Evolutionary conservation across 179 eudicot genomes (phyloP), one percentile per base, ranked within the genome.

Genomic region (Heliamphora pulchella): DNA sequence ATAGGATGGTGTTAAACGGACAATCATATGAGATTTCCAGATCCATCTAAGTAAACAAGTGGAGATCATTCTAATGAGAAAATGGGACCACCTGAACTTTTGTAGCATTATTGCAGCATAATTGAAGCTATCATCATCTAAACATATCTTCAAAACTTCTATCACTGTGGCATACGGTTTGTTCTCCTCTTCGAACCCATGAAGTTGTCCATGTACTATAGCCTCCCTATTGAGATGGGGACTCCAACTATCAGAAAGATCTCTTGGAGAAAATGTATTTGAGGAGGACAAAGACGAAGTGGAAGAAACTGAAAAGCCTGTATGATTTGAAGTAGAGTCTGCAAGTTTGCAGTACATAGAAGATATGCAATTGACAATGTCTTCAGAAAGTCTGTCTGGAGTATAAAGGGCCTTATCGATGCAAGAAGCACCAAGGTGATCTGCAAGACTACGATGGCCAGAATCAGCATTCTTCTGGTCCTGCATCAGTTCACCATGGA

Each of bases 381-480:
- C 87, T 80, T 87, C 89, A 41, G 91, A 89, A 71, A 89, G 88
- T 61, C 82, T 81, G 73, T 86, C 86, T 2, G 91, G 90, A 82
- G 77, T 68, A 61, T 43, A 57, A 39, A 57, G 59, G 74, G 79
- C 81, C 31, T 83, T 43, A 72, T 85, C 84, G 53, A 80, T 72
- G 68, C 75, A 54, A 79, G 89, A 83, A 76, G 82, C 74, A 46
- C 85, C 85, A 68, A 89, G 84, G 80, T 89, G 88, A 73, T 89
- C 86, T 2, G 87, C 90, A 59, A 89, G 88, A 82, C 87, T 89
- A 54, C 84, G 86, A 77, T 82, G 89, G 58, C 76, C 76, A 57
- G 72, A 61, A 70, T 64, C 78, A 74, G 76, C 76, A 14, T 69
- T 63, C 62, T 71, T 78, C 72, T 68, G 80, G 31, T 81, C 90